phyloP scores from a whole-genome alignment of 257 asterid species.

The Lycium ferocissimum region DNA sequence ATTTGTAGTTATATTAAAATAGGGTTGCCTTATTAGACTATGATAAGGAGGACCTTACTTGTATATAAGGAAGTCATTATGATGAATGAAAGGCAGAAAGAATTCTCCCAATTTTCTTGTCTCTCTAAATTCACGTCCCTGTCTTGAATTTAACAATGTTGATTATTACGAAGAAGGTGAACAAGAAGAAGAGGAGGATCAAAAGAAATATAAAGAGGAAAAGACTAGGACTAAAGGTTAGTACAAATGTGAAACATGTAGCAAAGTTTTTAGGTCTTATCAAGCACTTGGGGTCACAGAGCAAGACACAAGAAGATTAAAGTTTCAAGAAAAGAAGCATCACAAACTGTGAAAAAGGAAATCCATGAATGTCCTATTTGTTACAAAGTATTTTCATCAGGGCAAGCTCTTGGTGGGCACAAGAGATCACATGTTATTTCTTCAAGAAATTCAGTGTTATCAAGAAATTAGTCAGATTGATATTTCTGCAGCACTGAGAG shows the following conservation, averaged over 20 bases:
- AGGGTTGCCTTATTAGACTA: no score
- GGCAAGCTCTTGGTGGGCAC: slow-evolving; percentile 95
- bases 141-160: no score
- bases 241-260: slow-evolving; percentile 75
- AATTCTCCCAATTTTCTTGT: no score
- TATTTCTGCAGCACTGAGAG: slow-evolving; percentile 43
- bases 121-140: no score
- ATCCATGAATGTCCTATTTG: slow-evolving; percentile 66
- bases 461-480: slow-evolving; percentile 61
- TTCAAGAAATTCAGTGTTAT: slow-evolving; percentile 32
- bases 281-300: slow-evolving; percentile 93
- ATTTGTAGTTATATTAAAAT: no score
- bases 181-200: slow-evolving; percentile 33
- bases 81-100: no score
- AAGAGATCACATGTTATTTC: slow-evolving; percentile 68
- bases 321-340: background rate
- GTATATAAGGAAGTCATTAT: no score
- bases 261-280: slow-evolving; percentile 67
- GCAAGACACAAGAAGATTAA: slow-evolving; percentile 84
- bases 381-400: slow-evolving; percentile 69
- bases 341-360: background rate
- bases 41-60: no score
- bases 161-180: slow-evolving; percentile 17
- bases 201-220: slow-evolving; percentile 34
- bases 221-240: slow-evolving; percentile 53